Evolutionary conservation across 352 stramenopile genomes (phyloP).

Genomic region (Globisporangium paddicum): DNA sequence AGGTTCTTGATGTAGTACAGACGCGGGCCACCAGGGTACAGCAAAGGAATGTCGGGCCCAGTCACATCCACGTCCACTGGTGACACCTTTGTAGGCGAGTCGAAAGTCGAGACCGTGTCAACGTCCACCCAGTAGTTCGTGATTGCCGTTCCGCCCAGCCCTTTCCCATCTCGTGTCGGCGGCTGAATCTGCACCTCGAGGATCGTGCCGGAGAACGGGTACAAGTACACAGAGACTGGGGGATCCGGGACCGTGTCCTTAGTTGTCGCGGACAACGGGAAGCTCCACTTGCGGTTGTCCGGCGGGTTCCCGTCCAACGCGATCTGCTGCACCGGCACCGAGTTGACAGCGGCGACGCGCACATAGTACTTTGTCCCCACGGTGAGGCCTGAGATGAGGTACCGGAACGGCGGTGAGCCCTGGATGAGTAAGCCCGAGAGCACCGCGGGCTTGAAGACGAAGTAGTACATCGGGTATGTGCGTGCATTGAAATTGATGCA

Average conservation of each 20-base stretch:
- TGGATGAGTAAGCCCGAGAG: conserved; percentile 56
- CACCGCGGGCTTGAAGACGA: conserved; percentile 39
- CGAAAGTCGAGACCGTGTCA: conserved; percentile 70
- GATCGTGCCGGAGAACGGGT: conserved; percentile 48
- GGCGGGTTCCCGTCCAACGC: conserved; percentile 66
- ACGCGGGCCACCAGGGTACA: conserved; percentile 58
- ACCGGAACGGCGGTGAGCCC: conserved; percentile 78
- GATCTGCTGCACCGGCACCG: conserved; percentile 83
- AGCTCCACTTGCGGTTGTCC: conserved; percentile 93
- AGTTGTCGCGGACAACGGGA: conserved; percentile 58
- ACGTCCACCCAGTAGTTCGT: conserved; percentile 63
- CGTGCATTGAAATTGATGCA: conserved; percentile 47
- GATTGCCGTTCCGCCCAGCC: conserved; percentile 33
- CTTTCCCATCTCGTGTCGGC: conserved; percentile 58
- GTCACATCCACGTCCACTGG: conserved; percentile 35
- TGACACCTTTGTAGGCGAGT: conserved; percentile 39
- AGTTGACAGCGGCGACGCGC: conserved; percentile 89
- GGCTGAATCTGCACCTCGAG: conserved; percentile 79
- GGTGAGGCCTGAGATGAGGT: conserved; percentile 68
- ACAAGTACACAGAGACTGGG: conserved; percentile 50
- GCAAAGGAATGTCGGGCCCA: conserved; percentile 25
- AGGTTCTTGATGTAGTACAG: conserved; percentile 74
- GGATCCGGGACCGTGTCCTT: conserved; percentile 81
- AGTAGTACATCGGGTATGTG: conserved; percentile 56
- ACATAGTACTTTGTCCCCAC: conserved; percentile 85